Conservation (phyloP, 1,139 yeast species). For the Blastobotrys indianensis region DNA sequence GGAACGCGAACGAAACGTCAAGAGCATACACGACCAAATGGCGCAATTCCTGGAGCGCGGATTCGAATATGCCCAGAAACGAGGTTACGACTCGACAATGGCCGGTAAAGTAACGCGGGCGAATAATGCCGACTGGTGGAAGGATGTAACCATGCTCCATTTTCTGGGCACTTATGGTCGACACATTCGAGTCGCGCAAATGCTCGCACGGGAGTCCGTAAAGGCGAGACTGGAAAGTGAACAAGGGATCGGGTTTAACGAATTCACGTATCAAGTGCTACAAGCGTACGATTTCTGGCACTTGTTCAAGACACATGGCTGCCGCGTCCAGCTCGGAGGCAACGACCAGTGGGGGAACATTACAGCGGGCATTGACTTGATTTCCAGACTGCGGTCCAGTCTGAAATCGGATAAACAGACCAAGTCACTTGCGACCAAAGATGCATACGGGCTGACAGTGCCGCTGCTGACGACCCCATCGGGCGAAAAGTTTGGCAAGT, state of each 20-base stretch:
- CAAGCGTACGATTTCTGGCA: conserved; percentile 94
- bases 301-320: conserved; percentile 52
- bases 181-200: conserved; percentile 73
- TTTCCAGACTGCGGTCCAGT: conserved; percentile 47
- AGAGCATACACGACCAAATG: conserved; percentile 57
- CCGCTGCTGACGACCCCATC: conserved; percentile 83
- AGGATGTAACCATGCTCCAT: conserved; percentile 62
- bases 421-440: conserved; percentile 20
- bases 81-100: conserved; percentile 37
- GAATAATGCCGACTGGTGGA: conserved; percentile 87
- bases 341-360: conserved; percentile 99
- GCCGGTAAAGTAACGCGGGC: conserved; percentile 42
- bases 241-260: conserved; percentile 84
- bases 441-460: conserved; percentile 74
- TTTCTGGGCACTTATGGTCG: conserved; percentile 75
- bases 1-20: conserved; percentile 54
- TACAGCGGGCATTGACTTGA: conserved; percentile 90
- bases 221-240: conserved; percentile 64
- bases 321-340: conserved; percentile 85
- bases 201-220: conserved; percentile 87
- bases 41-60: conserved; percentile 56
- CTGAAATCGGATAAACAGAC: conserved; percentile 1
- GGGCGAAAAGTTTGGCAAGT: conserved; percentile 94
- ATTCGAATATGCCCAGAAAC: conserved; percentile 49
- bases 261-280: conserved; percentile 83